Evolutionary conservation across 1,284 basidiomycete genomes (phyloP).

Genomic region (Bondarzewia mesenterica): DNA sequence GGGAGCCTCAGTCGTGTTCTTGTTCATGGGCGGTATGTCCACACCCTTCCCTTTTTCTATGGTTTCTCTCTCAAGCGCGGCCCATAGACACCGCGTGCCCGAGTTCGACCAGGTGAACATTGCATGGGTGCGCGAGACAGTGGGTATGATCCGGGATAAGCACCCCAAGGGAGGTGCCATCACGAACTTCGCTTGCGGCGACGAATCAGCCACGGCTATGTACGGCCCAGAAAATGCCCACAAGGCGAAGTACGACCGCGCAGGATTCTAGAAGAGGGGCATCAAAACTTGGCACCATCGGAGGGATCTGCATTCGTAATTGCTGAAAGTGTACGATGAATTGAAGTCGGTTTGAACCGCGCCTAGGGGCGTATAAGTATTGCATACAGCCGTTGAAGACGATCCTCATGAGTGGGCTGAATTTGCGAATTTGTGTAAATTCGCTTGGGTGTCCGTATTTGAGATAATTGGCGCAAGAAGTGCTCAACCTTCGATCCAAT

Average conservation of each 20-base stretch:
- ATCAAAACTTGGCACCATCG: background rate
- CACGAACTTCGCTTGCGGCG: background rate
- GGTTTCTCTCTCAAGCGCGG: background rate
- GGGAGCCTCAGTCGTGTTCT: background rate
- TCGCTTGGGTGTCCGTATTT: too few relatives aligned
- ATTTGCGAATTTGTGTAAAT: too few relatives aligned
- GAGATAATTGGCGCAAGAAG: too few relatives aligned
- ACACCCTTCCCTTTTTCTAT: too few relatives aligned
- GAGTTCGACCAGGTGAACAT: background rate
- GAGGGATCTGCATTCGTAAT: too few relatives aligned
- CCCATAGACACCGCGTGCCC: background rate
- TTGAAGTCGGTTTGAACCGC: too few relatives aligned
- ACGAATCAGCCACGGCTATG: background rate
- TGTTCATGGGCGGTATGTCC: background rate
- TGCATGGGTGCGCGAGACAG: background rate
- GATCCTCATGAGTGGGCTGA: too few relatives aligned
- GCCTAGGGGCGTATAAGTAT: too few relatives aligned
- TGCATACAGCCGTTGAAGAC: too few relatives aligned
- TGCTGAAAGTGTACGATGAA: too few relatives aligned
- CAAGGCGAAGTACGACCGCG: background rate
- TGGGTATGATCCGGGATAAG: background rate
- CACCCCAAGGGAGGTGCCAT: background rate
- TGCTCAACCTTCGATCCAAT: too few relatives aligned
- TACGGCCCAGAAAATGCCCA: background rate
- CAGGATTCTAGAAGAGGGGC: background rate